Evolutionary conservation across 345 rosid genomes (phyloP).

Genomic region (Salix exigua): DNA sequence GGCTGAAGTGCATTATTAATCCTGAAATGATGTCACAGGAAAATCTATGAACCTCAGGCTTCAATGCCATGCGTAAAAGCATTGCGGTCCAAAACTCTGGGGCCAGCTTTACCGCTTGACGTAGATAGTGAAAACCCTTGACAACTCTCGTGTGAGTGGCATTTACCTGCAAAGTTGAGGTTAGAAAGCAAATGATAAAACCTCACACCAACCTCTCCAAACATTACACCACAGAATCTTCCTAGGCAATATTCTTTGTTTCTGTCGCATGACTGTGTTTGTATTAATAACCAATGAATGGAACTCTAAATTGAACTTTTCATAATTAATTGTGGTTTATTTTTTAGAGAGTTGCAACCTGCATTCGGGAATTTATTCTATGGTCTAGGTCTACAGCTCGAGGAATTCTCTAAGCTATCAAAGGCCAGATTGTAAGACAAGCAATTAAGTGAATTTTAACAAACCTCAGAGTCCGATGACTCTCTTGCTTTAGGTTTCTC

Average conservation of each 20-base stretch:
- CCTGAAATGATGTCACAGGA: constrained; percentile 55
- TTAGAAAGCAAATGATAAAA: not conserved
- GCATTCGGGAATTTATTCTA: too few relatives aligned
- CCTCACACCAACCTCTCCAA: not conserved
- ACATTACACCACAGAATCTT: not conserved
- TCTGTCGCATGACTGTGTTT: too few relatives aligned
- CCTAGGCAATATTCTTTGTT: too few relatives aligned
- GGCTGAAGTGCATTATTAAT: constrained; percentile 37
- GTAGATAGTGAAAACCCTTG: constrained; percentile 51
- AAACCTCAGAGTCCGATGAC: constrained; percentile 40
- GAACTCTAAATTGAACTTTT: too few relatives aligned
- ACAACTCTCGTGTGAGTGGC: constrained; percentile 43
- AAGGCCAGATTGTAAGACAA: not conserved
- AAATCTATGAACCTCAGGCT: constrained; percentile 58
- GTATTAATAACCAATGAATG: too few relatives aligned
- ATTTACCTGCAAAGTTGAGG: constrained; percentile 36
- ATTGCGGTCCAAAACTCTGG: constrained; percentile 81
- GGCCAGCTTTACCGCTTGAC: constrained; percentile 66
- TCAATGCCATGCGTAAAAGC: constrained; percentile 56
- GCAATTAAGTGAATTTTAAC: constrained; percentile 7
- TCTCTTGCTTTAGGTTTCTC: constrained; percentile 22
- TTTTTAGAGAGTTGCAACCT: too few relatives aligned
- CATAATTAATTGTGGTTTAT: too few relatives aligned
- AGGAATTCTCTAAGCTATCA: too few relatives aligned
- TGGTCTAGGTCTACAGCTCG: too few relatives aligned